Percentiles rank a stretch among this genome's conserved stretches.
These are phyloP conservation scores for Fusarium anthophilum DNA, from an alignment of 2,329 filamentous ascomycete species.

Conservation along the genomic window DNA sequence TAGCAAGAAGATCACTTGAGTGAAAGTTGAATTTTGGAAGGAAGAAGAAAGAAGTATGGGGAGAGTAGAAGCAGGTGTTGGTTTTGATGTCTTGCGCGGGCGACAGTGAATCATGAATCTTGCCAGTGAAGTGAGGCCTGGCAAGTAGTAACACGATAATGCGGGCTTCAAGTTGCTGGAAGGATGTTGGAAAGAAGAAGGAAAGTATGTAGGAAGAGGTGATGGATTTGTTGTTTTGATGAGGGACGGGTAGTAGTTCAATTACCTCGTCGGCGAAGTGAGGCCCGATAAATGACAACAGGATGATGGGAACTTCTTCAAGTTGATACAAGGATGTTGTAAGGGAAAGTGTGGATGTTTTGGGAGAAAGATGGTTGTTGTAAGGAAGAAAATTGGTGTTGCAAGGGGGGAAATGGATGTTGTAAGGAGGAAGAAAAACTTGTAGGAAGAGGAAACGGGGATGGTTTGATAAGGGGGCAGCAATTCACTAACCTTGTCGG, in stretches of 20 bases:
- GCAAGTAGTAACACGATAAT: not conserved
- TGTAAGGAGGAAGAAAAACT: not conserved
- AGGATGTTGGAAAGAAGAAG: not conserved
- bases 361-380: not conserved
- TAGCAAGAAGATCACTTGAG: not conserved
- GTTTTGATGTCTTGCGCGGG: not conserved
- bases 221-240: not conserved
- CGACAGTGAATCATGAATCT: not conserved
- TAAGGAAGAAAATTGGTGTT: not conserved
- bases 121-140: not conserved
- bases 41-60: not conserved
- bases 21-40: no score
- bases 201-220: not conserved
- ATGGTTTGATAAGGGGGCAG: not conserved
- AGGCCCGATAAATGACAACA: not conserved
- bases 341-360: not conserved
- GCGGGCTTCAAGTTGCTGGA: not conserved
- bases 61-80: not conserved
- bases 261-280: not conserved
- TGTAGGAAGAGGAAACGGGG: not conserved
- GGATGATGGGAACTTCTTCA: not conserved
- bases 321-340: not conserved
- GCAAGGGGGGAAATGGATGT: not conserved
- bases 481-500: slow-evolving; percentile 11
- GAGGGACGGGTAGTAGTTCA: not conserved